phyloP scores from a whole-genome alignment of 345 rosid genomes.

The Acer saccharum region DNA sequence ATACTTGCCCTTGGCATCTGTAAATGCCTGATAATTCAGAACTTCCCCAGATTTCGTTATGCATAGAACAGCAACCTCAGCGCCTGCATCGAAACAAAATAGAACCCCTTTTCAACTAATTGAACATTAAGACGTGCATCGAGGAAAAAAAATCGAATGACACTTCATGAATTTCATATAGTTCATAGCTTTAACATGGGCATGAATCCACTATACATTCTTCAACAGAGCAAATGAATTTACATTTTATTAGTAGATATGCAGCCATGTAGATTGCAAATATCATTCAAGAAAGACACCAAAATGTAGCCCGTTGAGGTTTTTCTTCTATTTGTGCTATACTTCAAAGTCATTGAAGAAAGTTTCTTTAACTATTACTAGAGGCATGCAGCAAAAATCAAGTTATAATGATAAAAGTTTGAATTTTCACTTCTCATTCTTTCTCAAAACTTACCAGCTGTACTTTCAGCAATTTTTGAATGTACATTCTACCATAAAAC shows the following conservation, averaged over 20 bases:
- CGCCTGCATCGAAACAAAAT: conserved; percentile 51
- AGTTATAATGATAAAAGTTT: background rate
- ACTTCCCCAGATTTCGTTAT: conserved; percentile 94
- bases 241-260: no score
- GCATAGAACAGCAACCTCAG: conserved; percentile 97
- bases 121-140: no score
- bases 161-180: background rate
- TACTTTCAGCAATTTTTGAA: no score
- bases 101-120: background rate
- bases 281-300: background rate
- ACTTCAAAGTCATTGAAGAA: background rate
- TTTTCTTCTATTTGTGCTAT: background rate
- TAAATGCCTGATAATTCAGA: conserved; percentile 90
- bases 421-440: background rate
- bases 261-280: background rate
- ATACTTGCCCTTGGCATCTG: conserved; percentile 78
- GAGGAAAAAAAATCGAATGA: no score
- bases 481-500: no score
- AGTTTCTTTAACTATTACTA: background rate
- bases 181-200: background rate
- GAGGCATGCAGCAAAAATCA: background rate
- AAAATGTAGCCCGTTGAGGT: background rate
- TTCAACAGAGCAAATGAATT: background rate
- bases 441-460: background rate
- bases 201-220: background rate